phyloP scores from a whole-genome alignment of 306 rosid species.

The Bauhinia variegata region DNA sequence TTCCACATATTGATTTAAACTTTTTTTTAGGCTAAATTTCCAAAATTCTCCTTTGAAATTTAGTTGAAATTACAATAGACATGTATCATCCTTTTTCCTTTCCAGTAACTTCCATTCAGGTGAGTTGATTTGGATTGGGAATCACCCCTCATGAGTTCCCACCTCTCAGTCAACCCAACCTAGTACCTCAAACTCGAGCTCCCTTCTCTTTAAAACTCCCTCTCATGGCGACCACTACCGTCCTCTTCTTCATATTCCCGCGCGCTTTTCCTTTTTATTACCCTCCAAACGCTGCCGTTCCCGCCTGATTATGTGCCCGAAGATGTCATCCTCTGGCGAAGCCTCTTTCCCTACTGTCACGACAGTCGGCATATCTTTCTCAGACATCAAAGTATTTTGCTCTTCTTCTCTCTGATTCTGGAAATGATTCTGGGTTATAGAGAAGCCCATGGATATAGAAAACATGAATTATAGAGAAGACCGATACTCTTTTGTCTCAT shows the following conservation, averaged over 20 bases:
- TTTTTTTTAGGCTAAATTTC: too few species aligned
- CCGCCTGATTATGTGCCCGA: constrained; percentile 35
- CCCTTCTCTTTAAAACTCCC: not conserved
- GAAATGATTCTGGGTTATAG: not conserved
- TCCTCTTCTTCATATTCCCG: constrained; percentile 32
- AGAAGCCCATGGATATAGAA: constrained; percentile 3
- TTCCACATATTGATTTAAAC: too few species aligned
- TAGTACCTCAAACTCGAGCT: not conserved
- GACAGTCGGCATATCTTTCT: constrained; percentile 67
- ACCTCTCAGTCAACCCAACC: not conserved
- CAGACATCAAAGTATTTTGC: constrained; percentile 61
- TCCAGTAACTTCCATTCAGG: too few species aligned
- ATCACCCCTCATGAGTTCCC: not conserved
- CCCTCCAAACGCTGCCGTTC: constrained; percentile 45
- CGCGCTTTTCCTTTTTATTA: constrained; percentile 11
- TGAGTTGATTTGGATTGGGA: constrained; percentile 18
- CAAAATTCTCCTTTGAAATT: too few species aligned
- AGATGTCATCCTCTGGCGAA: constrained; percentile 49
- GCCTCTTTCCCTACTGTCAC: constrained; percentile 52
- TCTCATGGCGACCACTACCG: not conserved
- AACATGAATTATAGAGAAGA: constrained; percentile 2
- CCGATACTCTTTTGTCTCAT: constrained; percentile 23
- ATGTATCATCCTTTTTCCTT: too few species aligned
- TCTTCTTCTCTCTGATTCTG: constrained; percentile 21
- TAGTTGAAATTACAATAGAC: too few species aligned